Conservation (phyloP, 2,329 filamentous ascomycete species). For the Arachnopeziza araneosa region DNA sequence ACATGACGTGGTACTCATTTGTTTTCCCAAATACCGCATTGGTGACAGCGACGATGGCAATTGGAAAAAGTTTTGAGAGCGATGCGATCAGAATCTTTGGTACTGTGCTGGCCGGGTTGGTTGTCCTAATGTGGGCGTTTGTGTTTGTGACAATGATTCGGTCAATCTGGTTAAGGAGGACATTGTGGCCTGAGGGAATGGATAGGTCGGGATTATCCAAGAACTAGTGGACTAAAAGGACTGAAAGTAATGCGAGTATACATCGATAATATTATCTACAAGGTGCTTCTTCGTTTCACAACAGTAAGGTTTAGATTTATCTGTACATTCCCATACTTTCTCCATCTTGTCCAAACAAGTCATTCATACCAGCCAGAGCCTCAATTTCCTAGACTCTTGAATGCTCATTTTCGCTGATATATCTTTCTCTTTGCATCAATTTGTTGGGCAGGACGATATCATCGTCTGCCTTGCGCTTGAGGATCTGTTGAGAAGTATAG, state of each 20-base stretch:
- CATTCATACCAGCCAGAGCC: too few relatives aligned
- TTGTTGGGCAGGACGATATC: neutral
- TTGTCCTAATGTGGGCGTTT: constrained; percentile 63
- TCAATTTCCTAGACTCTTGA: too few relatives aligned
- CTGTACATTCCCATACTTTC: too few relatives aligned
- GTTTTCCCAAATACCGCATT: constrained; percentile 45
- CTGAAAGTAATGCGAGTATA: neutral
- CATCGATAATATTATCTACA: neutral
- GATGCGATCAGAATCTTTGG: constrained; percentile 60
- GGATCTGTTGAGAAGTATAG: neutral
- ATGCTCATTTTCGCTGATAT: too few relatives aligned
- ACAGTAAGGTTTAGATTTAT: too few relatives aligned
- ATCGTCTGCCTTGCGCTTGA: neutral
- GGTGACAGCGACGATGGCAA: constrained; percentile 65
- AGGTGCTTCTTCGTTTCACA: too few relatives aligned
- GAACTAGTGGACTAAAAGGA: constrained; percentile 7
- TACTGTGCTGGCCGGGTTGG: constrained; percentile 57
- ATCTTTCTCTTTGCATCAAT: neutral
- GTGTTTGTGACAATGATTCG: constrained; percentile 67
- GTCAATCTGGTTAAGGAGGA: constrained; percentile 58
- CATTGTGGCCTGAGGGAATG: constrained; percentile 63
- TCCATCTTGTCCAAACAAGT: too few relatives aligned
- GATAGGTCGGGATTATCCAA: constrained; percentile 12
- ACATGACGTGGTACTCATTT: constrained; percentile 79
- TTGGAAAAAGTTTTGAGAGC: constrained; percentile 57